A percentile compares a stretch with the other conserved stretches of the same genome.
Evolutionary conservation across 345 rosid genomes (phyloP).

Genomic region (Orychophragmus violaceus): DNA sequence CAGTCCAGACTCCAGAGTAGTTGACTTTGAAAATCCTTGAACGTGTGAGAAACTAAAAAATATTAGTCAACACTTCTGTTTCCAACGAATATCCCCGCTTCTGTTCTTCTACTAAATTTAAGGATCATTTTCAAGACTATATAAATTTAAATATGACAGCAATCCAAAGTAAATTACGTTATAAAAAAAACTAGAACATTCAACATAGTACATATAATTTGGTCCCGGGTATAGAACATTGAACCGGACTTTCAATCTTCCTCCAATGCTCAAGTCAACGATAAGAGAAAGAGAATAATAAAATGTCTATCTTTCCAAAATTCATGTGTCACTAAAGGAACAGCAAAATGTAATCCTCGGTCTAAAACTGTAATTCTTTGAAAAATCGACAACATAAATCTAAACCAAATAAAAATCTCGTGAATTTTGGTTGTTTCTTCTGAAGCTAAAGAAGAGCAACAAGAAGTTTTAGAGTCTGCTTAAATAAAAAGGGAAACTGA

Average conservation of each 20-base stretch:
- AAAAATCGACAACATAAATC: neutral
- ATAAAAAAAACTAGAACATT: neutral
- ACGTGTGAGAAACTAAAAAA: constrained; percentile 21
- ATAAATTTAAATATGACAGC: neutral
- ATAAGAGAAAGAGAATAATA: neutral
- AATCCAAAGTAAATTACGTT: neutral
- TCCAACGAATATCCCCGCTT: constrained; percentile 2
- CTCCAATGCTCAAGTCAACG: too few species aligned
- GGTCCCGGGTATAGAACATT: neutral
- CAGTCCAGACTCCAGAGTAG: constrained; percentile 6
- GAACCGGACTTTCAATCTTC: neutral
- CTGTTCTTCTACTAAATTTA: neutral
- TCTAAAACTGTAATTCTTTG: constrained; percentile 15
- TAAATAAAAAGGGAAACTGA: neutral
- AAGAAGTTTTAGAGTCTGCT: neutral
- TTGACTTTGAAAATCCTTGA: constrained; percentile 20
- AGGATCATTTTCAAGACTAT: neutral
- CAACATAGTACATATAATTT: neutral
- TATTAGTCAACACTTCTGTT: neutral
- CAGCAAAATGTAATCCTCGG: neutral
- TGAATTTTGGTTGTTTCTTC: neutral
- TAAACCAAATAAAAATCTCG: neutral
- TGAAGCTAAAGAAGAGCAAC: neutral
- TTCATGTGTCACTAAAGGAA: neutral
- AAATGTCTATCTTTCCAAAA: neutral